Percentiles rank a stretch among this genome's conserved stretches.
Evolutionary conservation across 306 rosid species (phyloP).

Genomic region (Senna tora): DNA sequence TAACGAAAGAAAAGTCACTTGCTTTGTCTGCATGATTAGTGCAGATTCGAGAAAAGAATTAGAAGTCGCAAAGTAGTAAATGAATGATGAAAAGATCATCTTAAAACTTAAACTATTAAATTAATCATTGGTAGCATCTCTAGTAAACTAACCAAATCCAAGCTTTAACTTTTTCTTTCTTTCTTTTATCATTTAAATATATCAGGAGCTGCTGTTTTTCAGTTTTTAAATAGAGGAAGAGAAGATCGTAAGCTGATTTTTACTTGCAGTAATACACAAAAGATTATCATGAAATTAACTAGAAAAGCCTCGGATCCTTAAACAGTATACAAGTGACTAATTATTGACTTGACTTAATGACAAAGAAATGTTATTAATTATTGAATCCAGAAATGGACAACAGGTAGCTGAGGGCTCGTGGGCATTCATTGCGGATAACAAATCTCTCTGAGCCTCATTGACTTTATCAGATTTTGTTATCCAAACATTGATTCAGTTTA

Average conservation of each 20-base stretch:
- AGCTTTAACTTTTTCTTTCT: constrained; percentile 6
- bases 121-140: constrained; percentile 18
- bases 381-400: not conserved
- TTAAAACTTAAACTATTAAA: not conserved
- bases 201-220: not conserved
- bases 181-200: not conserved
- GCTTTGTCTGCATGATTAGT: not conserved
- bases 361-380: not conserved
- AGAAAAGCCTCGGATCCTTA: no score
- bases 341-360: constrained; percentile 16
- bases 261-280: not conserved
- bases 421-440: constrained; percentile 31
- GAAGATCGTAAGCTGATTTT: not conserved
- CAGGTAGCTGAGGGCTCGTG: not conserved
- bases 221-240: not conserved
- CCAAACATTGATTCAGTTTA: not conserved
- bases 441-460: constrained; percentile 29
- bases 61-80: not conserved
- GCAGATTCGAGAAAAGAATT: not conserved
- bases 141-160: not conserved
- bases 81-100: not conserved
- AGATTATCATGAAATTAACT: constrained; percentile 26
- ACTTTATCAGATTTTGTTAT: not conserved
- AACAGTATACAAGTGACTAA: no score
- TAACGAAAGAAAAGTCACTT: not conserved